Evolutionary conservation across 208 protist genomes (phyloP).

Genomic region (Leishmania braziliensis): DNA sequence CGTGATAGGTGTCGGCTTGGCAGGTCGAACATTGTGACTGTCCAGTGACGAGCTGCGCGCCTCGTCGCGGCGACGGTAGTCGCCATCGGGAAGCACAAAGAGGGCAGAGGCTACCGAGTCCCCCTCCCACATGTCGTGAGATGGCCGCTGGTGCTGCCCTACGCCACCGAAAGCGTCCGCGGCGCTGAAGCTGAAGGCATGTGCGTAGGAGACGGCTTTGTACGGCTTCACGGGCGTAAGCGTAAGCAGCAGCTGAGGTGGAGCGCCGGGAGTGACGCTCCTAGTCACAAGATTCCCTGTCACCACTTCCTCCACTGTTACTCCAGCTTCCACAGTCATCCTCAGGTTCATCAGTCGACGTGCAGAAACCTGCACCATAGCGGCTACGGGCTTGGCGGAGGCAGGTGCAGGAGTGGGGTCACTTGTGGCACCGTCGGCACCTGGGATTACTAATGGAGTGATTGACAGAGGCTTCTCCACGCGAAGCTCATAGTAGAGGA

Average conservation of each 20-base stretch:
- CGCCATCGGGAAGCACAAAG: constrained; percentile 14
- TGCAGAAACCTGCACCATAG: constrained; percentile 18
- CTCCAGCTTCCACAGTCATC: not conserved
- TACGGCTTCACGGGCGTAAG: constrained; percentile 17
- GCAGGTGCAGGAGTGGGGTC: not conserved
- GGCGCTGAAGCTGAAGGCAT: constrained; percentile 26
- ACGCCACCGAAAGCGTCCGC: not conserved
- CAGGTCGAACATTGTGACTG: constrained; percentile 6
- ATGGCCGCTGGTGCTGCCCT: not conserved
- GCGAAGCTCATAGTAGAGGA: constrained; percentile 28
- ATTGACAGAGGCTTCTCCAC: constrained; percentile 3
- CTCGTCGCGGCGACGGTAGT: not conserved
- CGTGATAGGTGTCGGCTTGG: not conserved
- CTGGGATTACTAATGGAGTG: not conserved
- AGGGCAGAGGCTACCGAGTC: constrained; percentile 9
- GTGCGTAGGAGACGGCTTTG: constrained; percentile 14
- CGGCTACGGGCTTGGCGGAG: not conserved
- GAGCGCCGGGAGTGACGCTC: constrained; percentile 7
- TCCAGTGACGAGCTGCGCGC: constrained; percentile 25
- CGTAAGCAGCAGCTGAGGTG: constrained; percentile 13
- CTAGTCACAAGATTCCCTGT: not conserved
- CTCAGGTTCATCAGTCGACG: constrained; percentile 23
- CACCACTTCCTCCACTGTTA: not conserved
- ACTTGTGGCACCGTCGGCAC: not conserved
- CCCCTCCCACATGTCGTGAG: not conserved